These are phyloP conservation scores for Cytospora mali DNA, from an alignment of 2,329 filamentous ascomycete genomes.

Conservation along the genomic window DNA sequence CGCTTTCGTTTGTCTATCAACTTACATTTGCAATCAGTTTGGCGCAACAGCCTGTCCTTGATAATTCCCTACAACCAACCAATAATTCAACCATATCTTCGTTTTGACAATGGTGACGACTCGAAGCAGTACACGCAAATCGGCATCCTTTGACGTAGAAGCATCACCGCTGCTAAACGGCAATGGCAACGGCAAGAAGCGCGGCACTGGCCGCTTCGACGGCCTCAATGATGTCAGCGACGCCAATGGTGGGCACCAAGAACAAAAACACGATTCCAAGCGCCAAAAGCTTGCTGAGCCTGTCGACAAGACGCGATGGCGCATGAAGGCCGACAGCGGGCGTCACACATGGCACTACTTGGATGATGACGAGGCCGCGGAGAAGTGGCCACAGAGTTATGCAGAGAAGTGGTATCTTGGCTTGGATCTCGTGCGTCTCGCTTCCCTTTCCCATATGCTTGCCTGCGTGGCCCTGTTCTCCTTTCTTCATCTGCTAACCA, in stretches of 20 bases:
- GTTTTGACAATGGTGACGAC: conserved; percentile 31
- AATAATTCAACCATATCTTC: not conserved
- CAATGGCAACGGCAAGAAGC: conserved; percentile 42
- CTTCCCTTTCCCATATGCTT: not conserved
- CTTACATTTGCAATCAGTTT: not conserved
- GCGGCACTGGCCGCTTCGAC: conserved; percentile 36
- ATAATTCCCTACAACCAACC: not conserved
- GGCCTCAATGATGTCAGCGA: conserved; percentile 31
- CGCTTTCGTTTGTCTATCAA: not conserved
- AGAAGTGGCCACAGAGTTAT: conserved; percentile 80
- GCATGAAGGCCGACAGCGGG: conserved; percentile 79
- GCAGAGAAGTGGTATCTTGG: conserved; percentile 92
- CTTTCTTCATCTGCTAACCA: not conserved
- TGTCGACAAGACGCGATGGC: conserved; percentile 84
- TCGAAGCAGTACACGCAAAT: conserved; percentile 26
- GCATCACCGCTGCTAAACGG: conserved; percentile 2
- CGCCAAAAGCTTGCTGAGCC: conserved; percentile 53
- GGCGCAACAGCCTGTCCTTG: not conserved
- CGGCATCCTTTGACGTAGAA: conserved; percentile 2
- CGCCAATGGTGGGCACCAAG: conserved; percentile 23
- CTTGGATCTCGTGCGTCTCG: conserved; percentile 66
- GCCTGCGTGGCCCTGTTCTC: not conserved
- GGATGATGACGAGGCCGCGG: conserved; percentile 67
- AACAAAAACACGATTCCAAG: conserved; percentile 40
- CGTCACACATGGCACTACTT: conserved; percentile 95